Evolutionary conservation across 345 rosid genomes (phyloP).

Genomic region (Euphorbia tirucalli): DNA sequence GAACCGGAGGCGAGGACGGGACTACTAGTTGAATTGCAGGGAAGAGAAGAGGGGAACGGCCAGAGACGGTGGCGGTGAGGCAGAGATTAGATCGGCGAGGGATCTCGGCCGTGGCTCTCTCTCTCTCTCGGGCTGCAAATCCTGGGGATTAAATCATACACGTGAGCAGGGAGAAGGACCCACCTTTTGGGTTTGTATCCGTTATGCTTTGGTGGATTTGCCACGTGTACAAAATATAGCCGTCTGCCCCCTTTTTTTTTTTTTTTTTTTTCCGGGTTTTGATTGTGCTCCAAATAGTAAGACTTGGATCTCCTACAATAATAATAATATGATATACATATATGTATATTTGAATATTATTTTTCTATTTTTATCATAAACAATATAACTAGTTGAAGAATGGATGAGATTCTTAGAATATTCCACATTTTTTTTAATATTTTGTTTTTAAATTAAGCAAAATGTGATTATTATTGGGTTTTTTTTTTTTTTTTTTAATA

Average conservation of each 20-base stretch:
- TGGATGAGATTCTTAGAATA: too few relatives aligned
- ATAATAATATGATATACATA: background rate
- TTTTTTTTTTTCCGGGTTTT: too few relatives aligned
- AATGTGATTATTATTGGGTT: too few relatives aligned
- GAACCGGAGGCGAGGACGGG: constrained; percentile 8
- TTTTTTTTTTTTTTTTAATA: too few relatives aligned
- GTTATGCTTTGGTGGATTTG: constrained; percentile 13
- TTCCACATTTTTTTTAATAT: too few relatives aligned
- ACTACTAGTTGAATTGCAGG: background rate
- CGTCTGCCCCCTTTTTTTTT: background rate
- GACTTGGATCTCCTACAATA: too few relatives aligned
- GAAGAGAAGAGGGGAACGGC: background rate
- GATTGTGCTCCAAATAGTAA: too few relatives aligned
- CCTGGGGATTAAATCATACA: constrained; percentile 33
- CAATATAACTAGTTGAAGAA: too few relatives aligned
- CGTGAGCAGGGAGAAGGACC: constrained; percentile 35
- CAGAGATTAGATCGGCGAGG: constrained; percentile 30
- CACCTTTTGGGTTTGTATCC: constrained; percentile 10
- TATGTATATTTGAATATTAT: background rate
- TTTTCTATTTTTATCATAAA: too few relatives aligned
- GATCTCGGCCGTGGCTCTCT: background rate
- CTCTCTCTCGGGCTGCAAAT: constrained; percentile 24
- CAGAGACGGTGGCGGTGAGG: background rate
- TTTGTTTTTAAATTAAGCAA: too few relatives aligned
- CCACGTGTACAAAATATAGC: constrained; percentile 20